A percentile compares a stretch with the other conserved stretches of the same genome.
Conservation (phyloP, 2,329 filamentous ascomycete genomes). For the Nectriaceae sp. region DNA sequence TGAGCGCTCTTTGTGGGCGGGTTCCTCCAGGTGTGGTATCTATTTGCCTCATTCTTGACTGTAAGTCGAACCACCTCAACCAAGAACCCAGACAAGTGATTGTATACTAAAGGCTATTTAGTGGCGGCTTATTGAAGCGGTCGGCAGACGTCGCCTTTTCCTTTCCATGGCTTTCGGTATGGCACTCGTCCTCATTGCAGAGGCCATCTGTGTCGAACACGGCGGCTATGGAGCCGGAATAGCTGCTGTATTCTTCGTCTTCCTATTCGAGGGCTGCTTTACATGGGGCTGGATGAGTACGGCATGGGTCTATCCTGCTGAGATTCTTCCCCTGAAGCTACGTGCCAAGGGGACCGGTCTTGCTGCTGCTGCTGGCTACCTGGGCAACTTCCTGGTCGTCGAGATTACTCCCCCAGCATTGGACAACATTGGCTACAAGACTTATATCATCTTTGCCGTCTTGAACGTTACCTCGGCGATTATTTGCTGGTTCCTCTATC, state of each 20-base stretch:
- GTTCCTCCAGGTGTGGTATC: not conserved
- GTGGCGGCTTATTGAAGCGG: not conserved
- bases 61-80: not conserved
- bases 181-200: not conserved
- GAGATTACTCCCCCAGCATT: constrained; percentile 57
- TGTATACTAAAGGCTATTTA: not conserved
- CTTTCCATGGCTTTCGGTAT: not conserved
- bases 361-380: constrained; percentile 61
- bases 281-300: not conserved
- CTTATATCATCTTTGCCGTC: constrained; percentile 53
- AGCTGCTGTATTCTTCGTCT: not conserved
- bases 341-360: constrained; percentile 62
- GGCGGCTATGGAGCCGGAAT: not conserved
- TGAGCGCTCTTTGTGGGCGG: not conserved
- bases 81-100: not conserved
- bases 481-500: constrained; percentile 29
- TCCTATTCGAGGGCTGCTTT: not conserved
- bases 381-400: constrained; percentile 56
- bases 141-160: not conserved
- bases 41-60: not conserved
- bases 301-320: constrained; percentile 34
- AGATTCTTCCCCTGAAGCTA: constrained; percentile 58
- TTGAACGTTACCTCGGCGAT: constrained; percentile 54
- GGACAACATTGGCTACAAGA: constrained; percentile 44
- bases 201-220: not conserved